Base-by-base conservation (phyloP, 805 yeast species). In the Yueomyces sinensis region DNA sequence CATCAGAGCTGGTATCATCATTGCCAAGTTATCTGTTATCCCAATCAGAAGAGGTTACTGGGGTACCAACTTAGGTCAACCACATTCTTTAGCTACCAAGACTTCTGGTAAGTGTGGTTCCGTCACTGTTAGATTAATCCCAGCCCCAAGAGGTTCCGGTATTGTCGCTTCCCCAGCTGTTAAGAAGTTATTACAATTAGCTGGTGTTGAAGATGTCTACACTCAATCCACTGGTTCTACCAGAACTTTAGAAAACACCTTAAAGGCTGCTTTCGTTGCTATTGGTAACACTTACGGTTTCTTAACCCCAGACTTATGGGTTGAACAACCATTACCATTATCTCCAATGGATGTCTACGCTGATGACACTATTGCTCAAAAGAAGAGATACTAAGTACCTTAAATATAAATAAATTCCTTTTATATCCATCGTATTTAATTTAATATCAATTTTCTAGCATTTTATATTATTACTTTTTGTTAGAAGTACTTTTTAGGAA, bases 61-160 rank as follows among this genome's bases (percentile, higher is more conserved):
- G 98, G 98, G 98, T 73, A 71, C 94, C 68, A 84, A 86, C 78
- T 82, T 91, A 70, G 98, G 98, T 80, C 81, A 82, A 70, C 98
- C 98, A 64, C 98, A 91, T 82, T 82, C 98, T 54, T 80, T 89
- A 64, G 89, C 95, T 61, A 70, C 79, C 72, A 91, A 91, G 86
- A 84, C 87, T 66, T 81, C 97, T 54, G 98, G 98, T 75, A 91
- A 89, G 86, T 91, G 97, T 76, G 98, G 98, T 80, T 89, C 97
- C 70, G 97, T 91, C 63, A 67, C 80, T 48, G 95, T 89, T 55
- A 86, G 98, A 79, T 79, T 91, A 65, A 87, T 91, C 65, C 98
- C 98, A 70, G 98, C 98, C 54, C 97, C 98, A 79, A 91, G 98
- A 79, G 98, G 98, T 89, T 86, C 94, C 68, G 97, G 96, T 82